phyloP scores from a whole-genome alignment of 1,139 yeast species.

The Blastobotrys capitulatus region DNA sequence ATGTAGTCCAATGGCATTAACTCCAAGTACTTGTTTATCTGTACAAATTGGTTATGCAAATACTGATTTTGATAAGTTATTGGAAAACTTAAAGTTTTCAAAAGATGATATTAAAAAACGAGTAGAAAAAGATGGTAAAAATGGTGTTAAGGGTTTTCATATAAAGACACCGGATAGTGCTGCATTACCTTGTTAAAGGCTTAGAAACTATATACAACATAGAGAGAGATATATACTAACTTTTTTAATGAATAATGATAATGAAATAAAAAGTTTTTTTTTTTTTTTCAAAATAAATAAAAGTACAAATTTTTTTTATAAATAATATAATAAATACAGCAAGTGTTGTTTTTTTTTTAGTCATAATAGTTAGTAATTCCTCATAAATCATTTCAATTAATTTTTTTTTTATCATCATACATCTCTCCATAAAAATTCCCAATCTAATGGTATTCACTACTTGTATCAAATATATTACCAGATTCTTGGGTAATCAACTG shows the following conservation, averaged over 20 bases:
- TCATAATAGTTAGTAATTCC: too few relatives aligned
- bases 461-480: too few relatives aligned
- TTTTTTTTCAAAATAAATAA: slow-evolving; percentile 1
- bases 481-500: neutral
- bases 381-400: neutral
- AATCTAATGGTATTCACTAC: too few relatives aligned
- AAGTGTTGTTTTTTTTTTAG: neutral
- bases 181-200: slow-evolving; percentile 5
- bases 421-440: neutral
- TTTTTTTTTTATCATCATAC: neutral
- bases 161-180: slow-evolving; percentile 9
- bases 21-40: slow-evolving; percentile 26
- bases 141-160: slow-evolving; percentile 19
- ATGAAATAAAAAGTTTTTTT: neutral
- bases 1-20: slow-evolving; percentile 21
- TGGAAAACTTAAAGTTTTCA: slow-evolving; percentile 22
- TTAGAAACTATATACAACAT: too few relatives aligned
- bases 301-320: neutral
- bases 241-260: slow-evolving; percentile 2
- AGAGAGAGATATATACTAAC: neutral
- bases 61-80: slow-evolving; percentile 19
- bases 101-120: slow-evolving; percentile 18
- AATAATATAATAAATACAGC: neutral
- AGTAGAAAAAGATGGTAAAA: slow-evolving; percentile 4
- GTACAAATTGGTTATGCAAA: slow-evolving; percentile 23